A percentile compares a stretch with the other conserved stretches of the same genome.
Evolutionary conservation across 768 basidiomycete genomes (phyloP).

Genomic region (Leucocoprinus leucothites): DNA sequence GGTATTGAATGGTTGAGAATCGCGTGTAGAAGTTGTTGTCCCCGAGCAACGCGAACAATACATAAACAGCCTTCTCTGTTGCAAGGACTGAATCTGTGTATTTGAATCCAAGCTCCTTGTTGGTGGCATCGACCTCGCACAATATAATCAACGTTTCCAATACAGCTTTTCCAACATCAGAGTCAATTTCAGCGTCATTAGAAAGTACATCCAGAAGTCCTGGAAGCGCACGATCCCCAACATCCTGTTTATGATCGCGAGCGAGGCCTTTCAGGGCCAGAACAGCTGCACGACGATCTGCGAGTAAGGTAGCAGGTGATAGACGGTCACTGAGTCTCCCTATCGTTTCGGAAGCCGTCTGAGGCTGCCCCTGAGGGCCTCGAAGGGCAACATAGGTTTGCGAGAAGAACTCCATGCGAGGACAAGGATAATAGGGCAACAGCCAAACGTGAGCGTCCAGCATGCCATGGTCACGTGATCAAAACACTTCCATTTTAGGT

Average conservation of each 20-base stretch:
- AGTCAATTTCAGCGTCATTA: constrained; percentile 87
- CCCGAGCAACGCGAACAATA: constrained; percentile 71
- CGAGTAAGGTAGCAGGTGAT: constrained; percentile 83
- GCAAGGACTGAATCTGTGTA: constrained; percentile 81
- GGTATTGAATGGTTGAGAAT: constrained; percentile 78
- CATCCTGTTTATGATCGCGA: constrained; percentile 88
- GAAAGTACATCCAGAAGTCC: constrained; percentile 80
- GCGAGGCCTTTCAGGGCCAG: constrained; percentile 89
- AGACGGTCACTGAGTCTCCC: constrained; percentile 85
- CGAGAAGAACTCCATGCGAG: constrained; percentile 75
- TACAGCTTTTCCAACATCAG: constrained; percentile 89
- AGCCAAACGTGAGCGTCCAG: background rate
- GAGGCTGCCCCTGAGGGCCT: constrained; percentile 79
- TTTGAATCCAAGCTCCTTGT: constrained; percentile 74
- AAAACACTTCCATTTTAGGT: too few relatives aligned
- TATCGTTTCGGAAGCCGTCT: constrained; percentile 84
- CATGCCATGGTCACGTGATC: background rate
- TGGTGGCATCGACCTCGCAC: constrained; percentile 68
- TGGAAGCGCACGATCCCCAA: constrained; percentile 73
- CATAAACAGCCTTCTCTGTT: constrained; percentile 68
- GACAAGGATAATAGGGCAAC: background rate
- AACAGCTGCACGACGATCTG: constrained; percentile 92
- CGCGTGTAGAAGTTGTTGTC: constrained; percentile 83
- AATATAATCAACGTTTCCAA: constrained; percentile 86
- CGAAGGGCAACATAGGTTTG: constrained; percentile 85